phyloP scores from a whole-genome alignment of 2,329 filamentous ascomycete species.

The Claviceps monticola region DNA sequence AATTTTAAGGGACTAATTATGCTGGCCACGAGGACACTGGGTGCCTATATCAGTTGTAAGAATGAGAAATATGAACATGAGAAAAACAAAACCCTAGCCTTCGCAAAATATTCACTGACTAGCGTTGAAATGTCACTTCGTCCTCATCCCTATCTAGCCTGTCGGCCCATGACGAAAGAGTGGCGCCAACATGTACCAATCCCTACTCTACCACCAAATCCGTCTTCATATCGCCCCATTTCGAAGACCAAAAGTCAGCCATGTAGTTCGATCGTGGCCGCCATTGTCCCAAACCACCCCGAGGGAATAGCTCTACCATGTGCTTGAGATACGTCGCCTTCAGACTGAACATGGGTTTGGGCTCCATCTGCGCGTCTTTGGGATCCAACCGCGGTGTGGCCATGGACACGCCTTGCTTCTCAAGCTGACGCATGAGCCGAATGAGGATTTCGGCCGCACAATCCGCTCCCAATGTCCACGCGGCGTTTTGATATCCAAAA shows the following conservation, averaged over 20 bases:
- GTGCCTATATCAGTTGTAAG: not conserved
- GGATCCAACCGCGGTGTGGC: slow-evolving; percentile 29
- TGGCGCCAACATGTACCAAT: not conserved
- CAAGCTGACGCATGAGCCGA: slow-evolving; percentile 21
- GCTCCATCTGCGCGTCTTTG: slow-evolving; percentile 20
- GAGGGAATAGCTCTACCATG: slow-evolving; percentile 28
- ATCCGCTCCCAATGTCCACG: slow-evolving; percentile 51
- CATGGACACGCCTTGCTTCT: slow-evolving; percentile 23
- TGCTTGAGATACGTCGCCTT: slow-evolving; percentile 37
- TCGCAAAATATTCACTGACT: not conserved
- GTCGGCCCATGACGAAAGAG: not conserved
- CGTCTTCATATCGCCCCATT: slow-evolving; percentile 15
- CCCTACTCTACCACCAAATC: slow-evolving; percentile 1
- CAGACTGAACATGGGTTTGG: slow-evolving; percentile 27
- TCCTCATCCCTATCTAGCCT: not conserved
- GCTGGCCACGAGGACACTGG: not conserved
- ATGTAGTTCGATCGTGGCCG: slow-evolving; percentile 18
- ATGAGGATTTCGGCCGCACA: slow-evolving; percentile 23
- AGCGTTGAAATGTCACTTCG: not conserved
- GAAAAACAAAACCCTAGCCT: not conserved
- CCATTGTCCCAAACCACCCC: slow-evolving; percentile 25
- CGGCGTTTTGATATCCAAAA: slow-evolving; percentile 45
- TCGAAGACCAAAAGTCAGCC: slow-evolving; percentile 15
- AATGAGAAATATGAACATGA: not conserved
- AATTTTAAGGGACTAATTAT: not conserved